A percentile compares a stretch with the other conserved stretches of the same genome.
Evolutionary conservation across 768 basidiomycete genomes (phyloP).

Genomic region (Sistotremastrum suecicum): DNA sequence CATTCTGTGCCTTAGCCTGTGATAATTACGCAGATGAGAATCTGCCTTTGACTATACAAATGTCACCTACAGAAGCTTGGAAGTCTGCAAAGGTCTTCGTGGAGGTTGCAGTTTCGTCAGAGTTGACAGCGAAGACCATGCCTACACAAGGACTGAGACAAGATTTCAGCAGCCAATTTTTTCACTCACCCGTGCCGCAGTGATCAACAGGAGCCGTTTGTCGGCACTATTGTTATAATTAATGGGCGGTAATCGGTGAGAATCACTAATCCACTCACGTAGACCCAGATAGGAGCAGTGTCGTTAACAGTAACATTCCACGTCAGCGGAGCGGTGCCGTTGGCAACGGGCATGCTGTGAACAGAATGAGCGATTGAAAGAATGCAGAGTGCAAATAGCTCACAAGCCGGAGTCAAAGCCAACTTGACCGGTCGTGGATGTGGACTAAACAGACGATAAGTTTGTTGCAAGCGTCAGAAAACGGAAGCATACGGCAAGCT

Average conservation of each 20-base stretch:
- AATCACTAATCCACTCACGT: slow-evolving; percentile 7
- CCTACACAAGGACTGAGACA: slow-evolving; percentile 4
- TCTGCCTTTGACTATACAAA: too few relatives aligned
- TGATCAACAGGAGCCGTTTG: slow-evolving; percentile 5
- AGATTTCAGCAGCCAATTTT: too few relatives aligned
- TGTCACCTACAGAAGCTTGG: not conserved
- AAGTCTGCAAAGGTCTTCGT: slow-evolving; percentile 1
- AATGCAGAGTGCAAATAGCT: slow-evolving; percentile 9
- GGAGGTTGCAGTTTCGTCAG: slow-evolving; percentile 6
- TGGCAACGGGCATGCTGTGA: slow-evolving; percentile 24
- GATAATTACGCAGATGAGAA: too few relatives aligned
- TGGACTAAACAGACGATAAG: not conserved
- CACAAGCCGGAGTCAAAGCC: slow-evolving; percentile 50
- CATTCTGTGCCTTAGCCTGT: too few relatives aligned
- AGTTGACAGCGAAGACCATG: slow-evolving; percentile 40
- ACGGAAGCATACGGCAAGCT: slow-evolving; percentile 15
- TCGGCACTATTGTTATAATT: slow-evolving; percentile 7
- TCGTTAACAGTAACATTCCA: slow-evolving; percentile 44
- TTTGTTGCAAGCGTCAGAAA: too few relatives aligned
- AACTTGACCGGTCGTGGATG: slow-evolving; percentile 16
- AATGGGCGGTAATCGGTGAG: too few relatives aligned
- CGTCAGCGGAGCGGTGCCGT: slow-evolving; percentile 34
- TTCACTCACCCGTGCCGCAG: slow-evolving; percentile 1
- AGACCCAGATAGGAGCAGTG: slow-evolving; percentile 45
- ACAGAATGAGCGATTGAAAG: not conserved